phyloP scores from a whole-genome alignment of 1,284 basidiomycete genomes.

The Moesziomyces sp. region DNA sequence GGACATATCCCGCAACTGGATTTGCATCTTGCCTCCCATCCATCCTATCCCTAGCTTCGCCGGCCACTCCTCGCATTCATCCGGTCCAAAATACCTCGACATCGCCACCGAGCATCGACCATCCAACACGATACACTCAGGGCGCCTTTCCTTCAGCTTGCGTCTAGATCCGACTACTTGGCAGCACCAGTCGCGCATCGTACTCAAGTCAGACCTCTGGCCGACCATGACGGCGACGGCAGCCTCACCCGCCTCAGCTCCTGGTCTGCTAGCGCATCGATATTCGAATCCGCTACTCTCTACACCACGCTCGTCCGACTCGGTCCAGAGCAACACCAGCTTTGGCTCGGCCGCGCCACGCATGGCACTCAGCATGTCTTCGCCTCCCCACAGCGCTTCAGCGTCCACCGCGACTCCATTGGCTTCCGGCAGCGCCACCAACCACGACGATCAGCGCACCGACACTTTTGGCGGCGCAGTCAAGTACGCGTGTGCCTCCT shows the following conservation, averaged over 20 bases:
- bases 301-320: slow-evolving; percentile 11
- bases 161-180: too few relatives aligned
- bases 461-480: slow-evolving; percentile 13
- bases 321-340: slow-evolving; percentile 4
- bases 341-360: slow-evolving; percentile 4
- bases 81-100: not conserved
- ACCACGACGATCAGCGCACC: slow-evolving; percentile 4
- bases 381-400: not conserved
- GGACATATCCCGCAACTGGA: too few relatives aligned
- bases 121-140: too few relatives aligned
- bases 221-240: slow-evolving; percentile 23
- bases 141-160: too few relatives aligned
- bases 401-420: not conserved
- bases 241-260: slow-evolving; percentile 10
- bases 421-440: slow-evolving; percentile 7
- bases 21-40: too few relatives aligned
- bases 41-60: too few relatives aligned
- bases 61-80: not conserved
- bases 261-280: slow-evolving; percentile 15
- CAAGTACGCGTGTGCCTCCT: slow-evolving; percentile 62
- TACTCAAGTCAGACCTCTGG: too few relatives aligned
- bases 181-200: too few relatives aligned
- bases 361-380: slow-evolving; percentile 12
- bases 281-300: slow-evolving; percentile 17
- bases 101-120: not conserved